Base-by-base conservation (phyloP, 495 filamentous ascomycete genomes). In the Lentithecium fluviatile region DNA sequence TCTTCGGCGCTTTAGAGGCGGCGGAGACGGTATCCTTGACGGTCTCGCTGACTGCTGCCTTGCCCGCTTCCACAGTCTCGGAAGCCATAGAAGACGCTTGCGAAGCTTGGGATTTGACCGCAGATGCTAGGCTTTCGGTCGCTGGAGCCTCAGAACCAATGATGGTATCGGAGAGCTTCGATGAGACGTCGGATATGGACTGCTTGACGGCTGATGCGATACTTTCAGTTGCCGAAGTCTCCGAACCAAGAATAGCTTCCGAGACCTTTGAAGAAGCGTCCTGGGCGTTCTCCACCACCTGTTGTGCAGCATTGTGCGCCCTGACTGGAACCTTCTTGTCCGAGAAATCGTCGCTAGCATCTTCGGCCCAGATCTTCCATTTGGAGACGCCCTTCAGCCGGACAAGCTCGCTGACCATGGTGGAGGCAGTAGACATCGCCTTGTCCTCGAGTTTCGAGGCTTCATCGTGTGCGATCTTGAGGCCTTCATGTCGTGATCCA, bases 301-400 rank as follows among this genome's bases (percentile, higher is more conserved):
- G 79, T 63, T 81, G 45, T 66, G 74, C 56, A 63, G 75, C 63
- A 65, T 67, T 74, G 36, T 67, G 74, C 10, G 73, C 67, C 63
- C 78, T 58, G 59, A 82, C 71, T 17, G 83, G 73, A 17, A 83
- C 77, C 24, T 66, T 67, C 69, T 80, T 79, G 3, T 77, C 80
- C 26, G 79, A 81, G 58, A 96, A 97, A 68, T 95, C 85, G 43
- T 93, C 82, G 13, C 82, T 85, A 2, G 82, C 77, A 67, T 97
- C 95, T 24, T 80, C 74, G 40, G 91, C 85, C 21, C 82, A 78
- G 46, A 96, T 80, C 75, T 97, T 97, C 88, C 89, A 95, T 62
- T 79, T 78, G 23, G 85, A 89, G 42, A 95, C 87, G 62, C 88
- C 86, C 81, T 94, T 97, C 24, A 99, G 73, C 37, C 90, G 76